Evolutionary conservation across 2,329 filamentous ascomycete species (phyloP), one percentile per base, ranked within the genome.

Genomic region (Pezicula neosporulosa): DNA sequence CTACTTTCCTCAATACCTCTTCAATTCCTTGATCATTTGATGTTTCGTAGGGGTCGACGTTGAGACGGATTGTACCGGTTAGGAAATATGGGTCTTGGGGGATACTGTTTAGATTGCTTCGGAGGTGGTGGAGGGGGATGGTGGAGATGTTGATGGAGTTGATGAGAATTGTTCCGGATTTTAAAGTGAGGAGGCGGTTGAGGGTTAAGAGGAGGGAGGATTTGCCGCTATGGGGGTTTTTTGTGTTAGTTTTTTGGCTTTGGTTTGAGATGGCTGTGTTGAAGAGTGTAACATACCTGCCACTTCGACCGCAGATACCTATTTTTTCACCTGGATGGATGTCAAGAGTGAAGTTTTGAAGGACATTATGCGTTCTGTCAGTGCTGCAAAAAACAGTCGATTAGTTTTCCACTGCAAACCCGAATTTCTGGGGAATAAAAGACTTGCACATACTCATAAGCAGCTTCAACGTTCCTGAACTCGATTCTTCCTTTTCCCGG

Each of bases 291-390:
- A n/a, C n/a, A n/a, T n/a, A n/a, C n/a, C n/a, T n/a, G n/a, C 77
- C 77, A 6, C 74, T 77, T 0, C 76, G 73, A 3, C 78, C 77
- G 44, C 75, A 77, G 7, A 81, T 67, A 9, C 71, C 77, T 3
- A 81, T 66, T 39, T 76, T 77, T 54, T 75, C 68, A 0, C 76
- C 75, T 0, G 71, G 60, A 13, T 87, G 86, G 48, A 95, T 89
- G 2, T n/a, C n/a, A n/a, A n/a, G n/a, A n/a, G n/a, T n/a, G n/a
- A n/a, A n/a, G n/a, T n/a, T n/a, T n/a, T n/a, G n/a, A n/a, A n/a
- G n/a, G n/a, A n/a, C n/a, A n/a, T n/a, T n/a, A n/a, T n/a, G n/a
- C n/a, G n/a, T n/a, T n/a, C n/a, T n/a, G n/a, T n/a, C n/a, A n/a
- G n/a, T n/a, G n/a, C n/a, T n/a, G n/a, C n/a, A n/a, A n/a, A n/a